Conservation (phyloP, 169 alveolate species). For the Eimeria tenella region DNA sequence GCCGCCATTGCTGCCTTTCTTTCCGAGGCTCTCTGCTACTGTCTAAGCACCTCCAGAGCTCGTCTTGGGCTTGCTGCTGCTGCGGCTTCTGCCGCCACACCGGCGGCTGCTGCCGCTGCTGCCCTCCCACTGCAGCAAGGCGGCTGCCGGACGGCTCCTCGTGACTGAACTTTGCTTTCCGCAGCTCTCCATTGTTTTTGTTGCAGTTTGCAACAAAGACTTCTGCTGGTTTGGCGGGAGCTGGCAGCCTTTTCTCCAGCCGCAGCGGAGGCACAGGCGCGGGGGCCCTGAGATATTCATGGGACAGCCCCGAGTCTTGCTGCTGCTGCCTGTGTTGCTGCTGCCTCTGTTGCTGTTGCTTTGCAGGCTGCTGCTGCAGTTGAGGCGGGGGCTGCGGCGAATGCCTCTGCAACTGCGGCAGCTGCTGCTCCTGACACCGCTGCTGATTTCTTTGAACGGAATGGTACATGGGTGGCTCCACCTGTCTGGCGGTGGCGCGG, state of each 20-base stretch:
- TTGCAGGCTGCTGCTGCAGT: background rate
- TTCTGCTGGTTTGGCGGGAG: background rate
- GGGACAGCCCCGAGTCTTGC: background rate
- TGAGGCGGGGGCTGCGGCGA: background rate
- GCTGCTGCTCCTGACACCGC: constrained; percentile 4
- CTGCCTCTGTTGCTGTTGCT: constrained; percentile 34
- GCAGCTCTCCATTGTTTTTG: background rate
- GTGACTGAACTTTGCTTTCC: background rate
- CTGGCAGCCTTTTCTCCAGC: background rate
- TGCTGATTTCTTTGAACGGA: background rate
- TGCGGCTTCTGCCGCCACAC: constrained; percentile 9
- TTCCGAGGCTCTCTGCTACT: background rate
- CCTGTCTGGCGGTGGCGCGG: background rate
- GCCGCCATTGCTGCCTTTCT: background rate
- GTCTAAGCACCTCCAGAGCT: constrained; percentile 57
- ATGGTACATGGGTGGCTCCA: background rate
- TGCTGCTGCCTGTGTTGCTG: constrained; percentile 56
- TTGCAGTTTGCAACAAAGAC: background rate
- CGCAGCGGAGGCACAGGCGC: background rate
- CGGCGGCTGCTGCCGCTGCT: background rate
- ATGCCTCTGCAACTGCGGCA: constrained; percentile 39
- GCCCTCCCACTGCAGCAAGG: constrained; percentile 1
- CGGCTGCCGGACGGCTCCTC: background rate
- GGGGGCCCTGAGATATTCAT: background rate
- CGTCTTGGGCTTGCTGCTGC: constrained; percentile 48